phyloP scores from a whole-genome alignment of 345 rosid genomes.

The Lenwebbia sp. region DNA sequence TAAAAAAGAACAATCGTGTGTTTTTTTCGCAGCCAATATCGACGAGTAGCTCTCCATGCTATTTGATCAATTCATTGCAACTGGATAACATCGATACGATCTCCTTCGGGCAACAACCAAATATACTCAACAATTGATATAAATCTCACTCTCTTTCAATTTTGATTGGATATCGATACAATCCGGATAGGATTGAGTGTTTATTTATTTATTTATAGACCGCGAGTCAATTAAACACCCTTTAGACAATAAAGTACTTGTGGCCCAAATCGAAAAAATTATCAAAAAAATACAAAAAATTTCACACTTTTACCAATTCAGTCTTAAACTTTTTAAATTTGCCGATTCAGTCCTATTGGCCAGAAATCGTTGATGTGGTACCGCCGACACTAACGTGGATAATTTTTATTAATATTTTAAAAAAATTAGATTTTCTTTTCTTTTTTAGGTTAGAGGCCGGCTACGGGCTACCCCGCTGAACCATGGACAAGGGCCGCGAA shows the following conservation, averaged over 20 bases:
- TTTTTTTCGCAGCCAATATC: no score
- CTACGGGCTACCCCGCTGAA: no score
- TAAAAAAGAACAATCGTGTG: not conserved
- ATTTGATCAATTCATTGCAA: not conserved
- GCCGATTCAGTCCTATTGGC: no score
- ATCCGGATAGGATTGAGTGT: fast-evolving
- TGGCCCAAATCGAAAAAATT: not conserved
- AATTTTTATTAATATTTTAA: no score
- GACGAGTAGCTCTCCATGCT: not conserved
- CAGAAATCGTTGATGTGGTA: no score
- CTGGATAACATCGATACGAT: fast-evolving
- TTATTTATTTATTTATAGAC: not conserved
- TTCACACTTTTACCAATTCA: no score
- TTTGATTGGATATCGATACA: not conserved
- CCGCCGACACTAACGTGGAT: no score
- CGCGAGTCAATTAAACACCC: not conserved
- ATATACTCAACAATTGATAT: not conserved
- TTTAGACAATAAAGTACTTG: not conserved
- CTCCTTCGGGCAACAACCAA: not conserved
- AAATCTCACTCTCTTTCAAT: not conserved
- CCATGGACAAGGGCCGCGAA: no score
- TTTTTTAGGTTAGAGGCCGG: no score
- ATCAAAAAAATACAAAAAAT: no score
- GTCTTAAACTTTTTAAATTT: no score
- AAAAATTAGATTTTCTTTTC: no score